Evolutionary conservation across 2,329 filamentous ascomycete genomes (phyloP).

Genomic region (Calonectria pseudoturangicola): DNA sequence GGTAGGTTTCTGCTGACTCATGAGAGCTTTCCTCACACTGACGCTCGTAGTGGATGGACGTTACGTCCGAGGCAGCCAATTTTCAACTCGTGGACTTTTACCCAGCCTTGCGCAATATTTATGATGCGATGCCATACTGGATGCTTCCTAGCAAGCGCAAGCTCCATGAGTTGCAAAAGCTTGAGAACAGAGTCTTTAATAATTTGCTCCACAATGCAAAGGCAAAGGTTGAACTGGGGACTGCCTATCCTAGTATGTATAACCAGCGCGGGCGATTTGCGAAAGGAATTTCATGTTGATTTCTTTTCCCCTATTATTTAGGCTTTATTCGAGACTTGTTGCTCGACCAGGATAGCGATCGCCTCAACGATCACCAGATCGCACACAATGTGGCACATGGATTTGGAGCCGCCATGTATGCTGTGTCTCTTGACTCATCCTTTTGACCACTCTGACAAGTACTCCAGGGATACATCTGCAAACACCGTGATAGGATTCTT

Average conservation of each 20-base stretch:
- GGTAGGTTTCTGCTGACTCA: background rate
- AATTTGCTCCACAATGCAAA: constrained; percentile 11
- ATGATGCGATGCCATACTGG: constrained; percentile 15
- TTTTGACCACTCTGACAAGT: background rate
- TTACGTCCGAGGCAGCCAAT: constrained; percentile 19
- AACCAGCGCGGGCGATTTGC: background rate
- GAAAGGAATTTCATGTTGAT: too few relatives aligned
- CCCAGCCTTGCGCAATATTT: background rate
- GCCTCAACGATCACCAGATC: constrained; percentile 22
- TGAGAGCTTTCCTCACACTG: too few relatives aligned
- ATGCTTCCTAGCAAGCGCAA: constrained; percentile 21
- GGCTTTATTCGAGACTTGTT: constrained; percentile 28
- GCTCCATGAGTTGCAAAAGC: constrained; percentile 15
- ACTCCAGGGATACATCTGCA: constrained; percentile 18
- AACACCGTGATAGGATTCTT: constrained; percentile 26
- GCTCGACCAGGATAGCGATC: constrained; percentile 5
- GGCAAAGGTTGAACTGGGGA: background rate
- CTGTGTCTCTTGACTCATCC: background rate
- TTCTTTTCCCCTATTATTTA: background rate
- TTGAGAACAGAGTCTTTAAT: constrained; percentile 21
- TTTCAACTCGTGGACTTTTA: constrained; percentile 28
- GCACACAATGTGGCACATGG: constrained; percentile 24
- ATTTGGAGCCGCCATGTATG: constrained; percentile 21
- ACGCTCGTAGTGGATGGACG: constrained; percentile 26
- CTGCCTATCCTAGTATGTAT: constrained; percentile 5